Evolutionary conservation across 129 eudicot species (phyloP).

Genomic region (Mikania micrantha): DNA sequence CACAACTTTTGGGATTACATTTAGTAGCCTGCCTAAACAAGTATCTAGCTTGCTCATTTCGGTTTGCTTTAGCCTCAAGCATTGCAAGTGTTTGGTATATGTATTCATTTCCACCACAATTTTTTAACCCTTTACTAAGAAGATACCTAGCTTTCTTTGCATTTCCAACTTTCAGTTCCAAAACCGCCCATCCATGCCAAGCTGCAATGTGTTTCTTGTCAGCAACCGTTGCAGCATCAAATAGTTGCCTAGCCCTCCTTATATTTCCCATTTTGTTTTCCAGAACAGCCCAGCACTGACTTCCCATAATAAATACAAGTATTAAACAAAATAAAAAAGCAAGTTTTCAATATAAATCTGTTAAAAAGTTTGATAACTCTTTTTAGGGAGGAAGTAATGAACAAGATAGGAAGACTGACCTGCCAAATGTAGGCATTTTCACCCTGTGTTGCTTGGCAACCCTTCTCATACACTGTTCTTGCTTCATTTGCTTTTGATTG

Average conservation of each 20-base stretch:
- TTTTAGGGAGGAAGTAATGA: not conserved
- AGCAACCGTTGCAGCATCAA: constrained; percentile 99
- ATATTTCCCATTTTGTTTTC: constrained; percentile 81
- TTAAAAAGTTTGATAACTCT: too few species aligned
- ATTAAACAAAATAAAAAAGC: not conserved
- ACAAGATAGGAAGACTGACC: constrained; percentile 38
- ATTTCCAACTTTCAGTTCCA: constrained; percentile 84
- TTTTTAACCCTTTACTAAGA: constrained; percentile 72
- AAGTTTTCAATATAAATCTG: not conserved
- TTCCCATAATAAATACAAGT: constrained; percentile 15
- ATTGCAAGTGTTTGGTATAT: constrained; percentile 87
- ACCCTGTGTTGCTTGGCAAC: constrained; percentile 98
- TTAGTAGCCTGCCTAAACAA: constrained; percentile 87
- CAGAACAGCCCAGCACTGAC: constrained; percentile 94
- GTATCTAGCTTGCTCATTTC: constrained; percentile 76
- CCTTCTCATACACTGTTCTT: constrained; percentile 80
- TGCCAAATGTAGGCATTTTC: constrained; percentile 98
- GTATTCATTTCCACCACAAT: constrained; percentile 85
- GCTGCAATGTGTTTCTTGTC: constrained; percentile 91
- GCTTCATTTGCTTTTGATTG: constrained; percentile 82
- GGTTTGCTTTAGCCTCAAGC: constrained; percentile 83
- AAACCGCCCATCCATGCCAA: constrained; percentile 99
- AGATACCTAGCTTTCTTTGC: constrained; percentile 80
- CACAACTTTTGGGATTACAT: constrained; percentile 87
- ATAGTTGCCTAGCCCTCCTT: constrained; percentile 76